phyloP scores from a whole-genome alignment of 2,329 filamentous ascomycete species.

The Paracorniculantispora psalliotae region DNA sequence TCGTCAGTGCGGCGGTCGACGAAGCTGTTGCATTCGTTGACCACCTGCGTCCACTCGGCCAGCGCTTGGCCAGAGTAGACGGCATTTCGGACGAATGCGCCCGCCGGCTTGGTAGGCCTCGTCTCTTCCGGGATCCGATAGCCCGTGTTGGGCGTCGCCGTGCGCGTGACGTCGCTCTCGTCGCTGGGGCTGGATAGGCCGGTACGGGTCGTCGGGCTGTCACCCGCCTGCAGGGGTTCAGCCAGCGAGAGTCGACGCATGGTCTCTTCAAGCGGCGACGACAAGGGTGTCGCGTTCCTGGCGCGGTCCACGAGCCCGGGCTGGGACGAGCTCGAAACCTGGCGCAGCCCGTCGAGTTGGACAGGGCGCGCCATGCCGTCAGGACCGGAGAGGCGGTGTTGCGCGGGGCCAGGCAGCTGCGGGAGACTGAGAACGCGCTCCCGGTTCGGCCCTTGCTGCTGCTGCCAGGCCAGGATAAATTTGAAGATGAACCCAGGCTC shows the following conservation, averaged over 20 bases:
- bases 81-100: constrained; percentile 40
- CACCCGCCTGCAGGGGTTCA: constrained; percentile 14
- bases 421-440: constrained; percentile 63
- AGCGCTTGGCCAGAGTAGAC: constrained; percentile 68
- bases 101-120: constrained; percentile 42
- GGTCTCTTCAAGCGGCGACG: constrained; percentile 27
- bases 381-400: constrained; percentile 50
- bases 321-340: constrained; percentile 37
- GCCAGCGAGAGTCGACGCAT: constrained; percentile 20
- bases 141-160: constrained; percentile 10
- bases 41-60: constrained; percentile 72
- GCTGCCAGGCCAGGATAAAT: constrained; percentile 65
- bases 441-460: constrained; percentile 48
- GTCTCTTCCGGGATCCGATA: constrained; percentile 19
- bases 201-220: constrained; percentile 17
- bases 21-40: constrained; percentile 77
- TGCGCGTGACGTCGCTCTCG: constrained; percentile 14
- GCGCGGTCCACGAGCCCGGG: constrained; percentile 3
- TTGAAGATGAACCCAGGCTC: constrained; percentile 63
- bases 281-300: constrained; percentile 39
- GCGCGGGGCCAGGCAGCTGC: constrained; percentile 64
- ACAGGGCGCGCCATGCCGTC: constrained; percentile 29
- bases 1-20: constrained; percentile 71
- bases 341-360: constrained; percentile 23
- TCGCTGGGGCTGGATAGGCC: constrained; percentile 19